phyloP scores from a whole-genome alignment of 176 grass and related monocot genomes.

The Bothriochloa decipiens region DNA sequence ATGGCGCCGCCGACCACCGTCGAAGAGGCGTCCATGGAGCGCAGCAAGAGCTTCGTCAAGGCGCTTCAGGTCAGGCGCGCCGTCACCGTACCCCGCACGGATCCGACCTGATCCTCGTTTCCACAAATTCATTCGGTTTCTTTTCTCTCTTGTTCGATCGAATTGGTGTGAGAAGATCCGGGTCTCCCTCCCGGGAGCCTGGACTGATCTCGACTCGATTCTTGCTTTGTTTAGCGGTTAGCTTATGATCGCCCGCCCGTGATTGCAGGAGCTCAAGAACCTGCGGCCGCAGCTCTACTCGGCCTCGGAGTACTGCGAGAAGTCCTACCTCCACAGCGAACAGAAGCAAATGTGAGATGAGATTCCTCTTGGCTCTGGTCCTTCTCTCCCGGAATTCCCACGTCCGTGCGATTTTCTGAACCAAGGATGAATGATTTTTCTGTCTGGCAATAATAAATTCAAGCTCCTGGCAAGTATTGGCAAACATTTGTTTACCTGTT shows the following conservation, averaged over 20 bases:
- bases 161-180: slow-evolving; percentile 36
- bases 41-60: slow-evolving; percentile 97
- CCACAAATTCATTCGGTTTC: neutral
- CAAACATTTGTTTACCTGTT: slow-evolving; percentile 19
- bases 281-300: slow-evolving; percentile 94
- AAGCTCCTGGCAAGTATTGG: neutral
- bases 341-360: slow-evolving; percentile 88
- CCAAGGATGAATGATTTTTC: neutral
- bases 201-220: neutral
- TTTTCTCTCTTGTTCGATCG: neutral
- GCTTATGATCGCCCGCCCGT: neutral
- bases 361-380: neutral
- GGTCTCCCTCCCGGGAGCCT: slow-evolving; percentile 27
- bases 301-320: slow-evolving; percentile 95
- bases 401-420: neutral
- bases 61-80: slow-evolving; percentile 74
- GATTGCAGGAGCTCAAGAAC: slow-evolving; percentile 93
- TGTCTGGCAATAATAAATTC: neutral
- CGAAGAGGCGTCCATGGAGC: slow-evolving; percentile 96
- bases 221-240: slow-evolving; percentile 24
- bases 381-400: slow-evolving; percentile 17
- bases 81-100: neutral
- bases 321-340: slow-evolving; percentile 87
- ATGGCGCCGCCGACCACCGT: slow-evolving; percentile 55
- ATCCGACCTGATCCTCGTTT: neutral